phyloP scores from a whole-genome alignment of 139 green algal species.

The Pleodorina starrii region DNA sequence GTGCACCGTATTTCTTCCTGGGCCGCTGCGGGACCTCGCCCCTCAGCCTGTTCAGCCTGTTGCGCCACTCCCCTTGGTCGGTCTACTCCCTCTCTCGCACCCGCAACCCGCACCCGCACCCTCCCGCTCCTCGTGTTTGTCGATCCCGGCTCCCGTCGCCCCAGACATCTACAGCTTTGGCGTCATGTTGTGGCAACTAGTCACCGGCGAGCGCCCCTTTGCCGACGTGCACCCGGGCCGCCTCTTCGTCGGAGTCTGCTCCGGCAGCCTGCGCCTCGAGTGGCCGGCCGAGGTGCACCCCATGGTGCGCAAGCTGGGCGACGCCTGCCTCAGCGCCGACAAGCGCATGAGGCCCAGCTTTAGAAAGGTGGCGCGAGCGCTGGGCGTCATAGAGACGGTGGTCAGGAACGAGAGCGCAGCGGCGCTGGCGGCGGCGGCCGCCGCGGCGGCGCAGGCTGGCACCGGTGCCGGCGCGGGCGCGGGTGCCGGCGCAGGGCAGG shows the following conservation, averaged over 20 bases:
- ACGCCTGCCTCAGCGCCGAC: slow-evolving; percentile 41
- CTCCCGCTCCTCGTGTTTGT: too few species aligned
- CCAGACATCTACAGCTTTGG: slow-evolving; percentile 36
- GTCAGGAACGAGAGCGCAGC: slow-evolving; percentile 28
- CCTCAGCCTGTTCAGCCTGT: too few species aligned
- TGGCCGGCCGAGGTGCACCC: slow-evolving; percentile 41
- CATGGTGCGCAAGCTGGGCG: slow-evolving; percentile 49
- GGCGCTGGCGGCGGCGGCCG: background rate
- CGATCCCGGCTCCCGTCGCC: background rate
- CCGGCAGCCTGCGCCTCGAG: slow-evolving; percentile 35
- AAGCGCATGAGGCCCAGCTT: slow-evolving; percentile 42
- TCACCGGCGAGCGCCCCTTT: slow-evolving; percentile 41
- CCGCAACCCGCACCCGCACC: too few species aligned
- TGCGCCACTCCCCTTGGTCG: too few species aligned
- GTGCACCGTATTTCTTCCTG: background rate
- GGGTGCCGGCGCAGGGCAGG: too few species aligned
- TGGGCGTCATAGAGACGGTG: slow-evolving; percentile 37
- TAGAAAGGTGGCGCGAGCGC: slow-evolving; percentile 18
- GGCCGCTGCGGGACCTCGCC: background rate
- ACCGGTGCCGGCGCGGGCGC: too few species aligned
- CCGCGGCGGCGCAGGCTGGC: background rate
- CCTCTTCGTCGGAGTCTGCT: slow-evolving; percentile 50
- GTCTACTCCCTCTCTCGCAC: too few species aligned
- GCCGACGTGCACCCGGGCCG: slow-evolving; percentile 48
- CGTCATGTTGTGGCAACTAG: slow-evolving; percentile 51